These are phyloP conservation scores for Leccinum fibrillosum DNA, from an alignment of 768 basidiomycete genomes.

Conservation along the genomic window DNA sequence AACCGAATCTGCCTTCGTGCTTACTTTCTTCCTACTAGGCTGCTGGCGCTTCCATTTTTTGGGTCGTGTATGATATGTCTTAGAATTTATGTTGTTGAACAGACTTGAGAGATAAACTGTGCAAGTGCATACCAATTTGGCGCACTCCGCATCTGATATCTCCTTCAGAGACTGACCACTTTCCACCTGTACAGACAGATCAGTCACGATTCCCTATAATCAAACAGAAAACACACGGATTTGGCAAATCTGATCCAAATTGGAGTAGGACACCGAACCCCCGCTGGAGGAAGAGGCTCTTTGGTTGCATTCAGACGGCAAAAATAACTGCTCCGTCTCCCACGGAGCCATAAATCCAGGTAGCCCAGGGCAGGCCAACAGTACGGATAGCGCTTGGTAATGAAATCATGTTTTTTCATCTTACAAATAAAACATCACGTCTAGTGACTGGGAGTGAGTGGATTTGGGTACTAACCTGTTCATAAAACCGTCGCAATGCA, in stretches of 20 bases:
- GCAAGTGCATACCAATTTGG: conserved; percentile 1
- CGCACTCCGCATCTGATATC: not conserved
- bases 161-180: conserved; percentile 5
- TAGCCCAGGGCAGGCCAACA: conserved; percentile 16
- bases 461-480: conserved; percentile 7
- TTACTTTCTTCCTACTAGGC: not conserved
- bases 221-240: not conserved
- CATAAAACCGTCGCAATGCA: conserved; percentile 10
- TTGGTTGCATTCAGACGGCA: too few species aligned
- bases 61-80: not conserved
- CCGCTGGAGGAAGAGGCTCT: not conserved
- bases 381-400: conserved; percentile 14
- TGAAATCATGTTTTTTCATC: conserved; percentile 11
- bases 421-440: not conserved
- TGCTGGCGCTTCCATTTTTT: not conserved
- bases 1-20: not conserved
- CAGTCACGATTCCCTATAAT: not conserved
- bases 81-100: not conserved
- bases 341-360: conserved; percentile 7
- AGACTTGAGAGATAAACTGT: not conserved
- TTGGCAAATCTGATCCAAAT: conserved; percentile 13
- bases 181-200: conserved; percentile 9
- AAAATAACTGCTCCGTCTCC: not conserved
- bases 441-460: not conserved
- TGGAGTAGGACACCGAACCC: not conserved